A percentile compares a stretch with the other conserved stretches of the same genome.
phyloP scores from a whole-genome alignment of 768 basidiomycete genomes.

The Lactarius trivialis region DNA sequence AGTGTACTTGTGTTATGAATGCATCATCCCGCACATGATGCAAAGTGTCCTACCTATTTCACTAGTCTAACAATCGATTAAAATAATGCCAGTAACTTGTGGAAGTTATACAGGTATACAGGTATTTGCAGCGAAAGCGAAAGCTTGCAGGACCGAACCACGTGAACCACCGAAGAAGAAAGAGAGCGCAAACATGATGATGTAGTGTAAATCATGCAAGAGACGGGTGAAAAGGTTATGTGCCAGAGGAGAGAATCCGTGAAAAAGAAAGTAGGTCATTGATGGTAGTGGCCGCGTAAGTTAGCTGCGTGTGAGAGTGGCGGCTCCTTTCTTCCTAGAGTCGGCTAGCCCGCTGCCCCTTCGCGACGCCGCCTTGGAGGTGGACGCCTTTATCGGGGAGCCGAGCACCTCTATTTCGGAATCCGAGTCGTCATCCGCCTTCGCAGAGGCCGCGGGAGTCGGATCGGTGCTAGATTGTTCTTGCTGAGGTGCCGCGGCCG shows the following conservation, averaged over 20 bases:
- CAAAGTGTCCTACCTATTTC: slow-evolving; percentile 8
- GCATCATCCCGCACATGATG: not conserved
- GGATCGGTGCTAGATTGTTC: not conserved
- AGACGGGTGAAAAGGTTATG: not conserved
- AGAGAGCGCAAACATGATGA: not conserved
- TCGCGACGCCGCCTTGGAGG: slow-evolving; percentile 5
- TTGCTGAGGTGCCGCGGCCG: not conserved
- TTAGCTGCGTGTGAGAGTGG: slow-evolving; percentile 6
- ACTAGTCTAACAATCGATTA: slow-evolving; percentile 17
- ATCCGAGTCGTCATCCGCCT: slow-evolving; percentile 15
- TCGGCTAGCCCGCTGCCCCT: not conserved
- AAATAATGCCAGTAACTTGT: slow-evolving; percentile 8
- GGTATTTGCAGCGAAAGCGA: slow-evolving; percentile 9
- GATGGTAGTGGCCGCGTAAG: not conserved
- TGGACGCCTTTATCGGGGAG: not conserved
- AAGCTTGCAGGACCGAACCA: not conserved
- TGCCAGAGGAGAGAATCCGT: not conserved
- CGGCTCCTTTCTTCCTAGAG: slow-evolving; percentile 7
- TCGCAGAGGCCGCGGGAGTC: slow-evolving; percentile 14
- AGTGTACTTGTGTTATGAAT: slow-evolving; percentile 12
- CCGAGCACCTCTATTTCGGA: slow-evolving; percentile 22
- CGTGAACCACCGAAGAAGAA: not conserved
- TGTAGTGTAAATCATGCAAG: not conserved
- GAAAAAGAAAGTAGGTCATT: not conserved
- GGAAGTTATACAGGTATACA: slow-evolving; percentile 20